Base-by-base conservation (phyloP, 148 eudicot species). In the Suaeda aralocaspica region DNA sequence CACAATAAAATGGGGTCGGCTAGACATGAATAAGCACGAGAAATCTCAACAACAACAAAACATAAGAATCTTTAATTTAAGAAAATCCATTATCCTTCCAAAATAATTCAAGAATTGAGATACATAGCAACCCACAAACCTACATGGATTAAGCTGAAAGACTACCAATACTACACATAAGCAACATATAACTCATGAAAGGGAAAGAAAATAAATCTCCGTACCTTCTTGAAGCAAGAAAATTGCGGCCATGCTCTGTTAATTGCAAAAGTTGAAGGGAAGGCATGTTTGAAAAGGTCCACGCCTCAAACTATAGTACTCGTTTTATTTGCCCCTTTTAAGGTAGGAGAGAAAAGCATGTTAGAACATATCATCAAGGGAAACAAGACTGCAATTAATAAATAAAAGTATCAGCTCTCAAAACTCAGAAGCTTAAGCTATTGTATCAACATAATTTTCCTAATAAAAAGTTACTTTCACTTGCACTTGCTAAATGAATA, bases 251-350 rank as follows among this genome's bases (percentile, higher is more conserved):
- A 79, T 76, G 98, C 79, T 91, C 96, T 59, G 95, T 94, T 76
- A 94, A 76, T 78, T 86, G 96, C 77, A 94, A 81, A 64, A 94
- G 89, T 81, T 94, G 98, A 79, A 90, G 97, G 70, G 98, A 94
- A 78, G 97, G 77, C 98, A 94, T 93, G 73, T 60, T 73, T 71
- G 56, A 62, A 73, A 70, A 77, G 68, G 72, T 60, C 59, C 58
- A 72, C 76, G 76, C 77, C 72, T 68, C 57, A 67, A 33, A 58
- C 63, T 71, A 72, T 24, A 77, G 74, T 53, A 65, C 30, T 70
- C 70, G 58, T 33, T 60, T 63, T 25, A 66, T 55, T 67, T 51
- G 59, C 69, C 74, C 72, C 78, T 74, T n/a, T 72, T 64, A 48
- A 52, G 56, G 4, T 50, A 55, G 48, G 31, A 69, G 21, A 59